A percentile compares a stretch with the other conserved stretches of the same genome.
These are phyloP conservation scores for Begonia peltatifolia DNA, from an alignment of 306 rosid genomes.

Conservation along the genomic window DNA sequence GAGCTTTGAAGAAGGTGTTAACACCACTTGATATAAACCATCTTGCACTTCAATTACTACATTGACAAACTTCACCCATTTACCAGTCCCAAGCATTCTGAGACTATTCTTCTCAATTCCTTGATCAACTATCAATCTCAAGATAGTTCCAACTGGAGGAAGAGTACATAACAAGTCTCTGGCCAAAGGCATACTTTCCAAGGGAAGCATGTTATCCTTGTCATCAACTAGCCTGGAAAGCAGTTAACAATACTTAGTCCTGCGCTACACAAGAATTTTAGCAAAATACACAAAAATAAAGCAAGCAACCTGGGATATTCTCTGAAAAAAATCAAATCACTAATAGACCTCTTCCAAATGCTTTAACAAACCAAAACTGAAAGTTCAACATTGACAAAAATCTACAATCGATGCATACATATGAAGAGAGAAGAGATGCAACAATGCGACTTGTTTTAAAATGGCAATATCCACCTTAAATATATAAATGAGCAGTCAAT, in stretches of 20 bases:
- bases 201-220: constrained; percentile 23
- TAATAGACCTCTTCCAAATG: no score
- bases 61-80: constrained; percentile 49
- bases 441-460: no score
- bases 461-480: no score
- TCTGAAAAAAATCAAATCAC: no score
- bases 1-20: constrained; percentile 33
- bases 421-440: no score
- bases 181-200: constrained; percentile 21
- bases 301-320: no score
- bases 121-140: constrained; percentile 27
- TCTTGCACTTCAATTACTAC: constrained; percentile 25
- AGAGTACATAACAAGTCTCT: constrained; percentile 34
- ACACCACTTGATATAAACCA: constrained; percentile 47
- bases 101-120: constrained; percentile 17
- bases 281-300: no score
- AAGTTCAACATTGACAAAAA: no score
- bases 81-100: constrained; percentile 15
- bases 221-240: constrained; percentile 50
- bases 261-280: no score
- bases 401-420: no score
- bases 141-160: constrained; percentile 42
- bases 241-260: neutral
- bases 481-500: no score
- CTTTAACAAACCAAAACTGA: no score